Evolutionary conservation across 2,329 filamentous ascomycete genomes (phyloP).

Genomic region (Colletotrichum shisoi): DNA sequence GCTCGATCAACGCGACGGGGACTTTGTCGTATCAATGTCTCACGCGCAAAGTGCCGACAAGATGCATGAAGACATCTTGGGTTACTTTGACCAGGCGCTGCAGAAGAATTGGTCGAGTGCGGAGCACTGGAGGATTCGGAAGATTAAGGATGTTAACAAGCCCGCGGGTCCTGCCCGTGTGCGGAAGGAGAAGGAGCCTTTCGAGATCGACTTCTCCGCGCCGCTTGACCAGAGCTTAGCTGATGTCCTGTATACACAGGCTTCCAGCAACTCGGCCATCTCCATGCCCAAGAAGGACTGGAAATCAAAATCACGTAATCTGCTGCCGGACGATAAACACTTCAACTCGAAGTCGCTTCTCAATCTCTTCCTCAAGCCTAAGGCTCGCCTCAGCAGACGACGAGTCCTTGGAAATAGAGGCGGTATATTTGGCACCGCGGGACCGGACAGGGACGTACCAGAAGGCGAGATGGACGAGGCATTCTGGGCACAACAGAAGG

Average conservation of each 20-base stretch:
- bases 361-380: conserved; percentile 92
- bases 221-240: conserved; percentile 75
- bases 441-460: conserved; percentile 62
- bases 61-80: conserved; percentile 91
- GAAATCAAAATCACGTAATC: conserved; percentile 90
- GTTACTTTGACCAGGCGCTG: conserved; percentile 95
- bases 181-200: conserved; percentile 94
- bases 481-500: conserved; percentile 86
- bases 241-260: conserved; percentile 81
- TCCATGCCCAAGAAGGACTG: conserved; percentile 91
- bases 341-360: conserved; percentile 94
- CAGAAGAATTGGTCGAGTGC: conserved; percentile 98
- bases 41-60: conserved; percentile 67
- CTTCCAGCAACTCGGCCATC: conserved; percentile 80
- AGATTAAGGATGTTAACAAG: conserved; percentile 82
- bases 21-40: conserved; percentile 82
- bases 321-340: conserved; percentile 96
- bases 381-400: conserved; percentile 78
- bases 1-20: conserved; percentile 72
- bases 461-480: conserved; percentile 90
- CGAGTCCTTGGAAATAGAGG: conserved; percentile 59
- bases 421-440: conserved; percentile 53
- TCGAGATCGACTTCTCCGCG: conserved; percentile 88
- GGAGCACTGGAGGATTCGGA: conserved; percentile 97
- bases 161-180: conserved; percentile 66